Evolutionary conservation across 192 early-diverging fungal genomes (phyloP), one percentile per base, ranked within the genome.

Genomic region (Rhizophlyctis rosea): DNA sequence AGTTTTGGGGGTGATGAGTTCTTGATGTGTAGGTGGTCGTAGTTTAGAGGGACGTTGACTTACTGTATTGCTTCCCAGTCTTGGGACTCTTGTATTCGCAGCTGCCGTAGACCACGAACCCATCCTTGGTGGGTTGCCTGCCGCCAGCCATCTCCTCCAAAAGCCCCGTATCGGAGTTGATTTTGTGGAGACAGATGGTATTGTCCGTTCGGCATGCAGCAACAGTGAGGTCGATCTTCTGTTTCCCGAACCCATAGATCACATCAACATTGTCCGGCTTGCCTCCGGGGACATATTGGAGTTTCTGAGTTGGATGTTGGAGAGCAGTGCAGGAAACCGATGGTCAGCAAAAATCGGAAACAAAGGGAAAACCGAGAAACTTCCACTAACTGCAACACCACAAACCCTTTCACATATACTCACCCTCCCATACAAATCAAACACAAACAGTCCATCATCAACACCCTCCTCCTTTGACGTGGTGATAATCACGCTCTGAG

Each of bases 351-450:
- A 18, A 18, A 44, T n/a, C n/a, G n/a, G n/a, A n/a, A n/a, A n/a
- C n/a, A n/a, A n/a, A n/a, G n/a, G n/a, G n/a, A n/a, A n/a, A n/a
- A n/a, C n/a, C n/a, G n/a, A n/a, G n/a, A n/a, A n/a, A n/a, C n/a
- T n/a, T n/a, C n/a, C n/a, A n/a, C n/a, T n/a, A n/a, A n/a, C n/a
- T n/a, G n/a, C n/a, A n/a, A n/a, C n/a, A n/a, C n/a, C n/a, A n/a
- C n/a, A 44, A 18, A 18, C 18, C 9, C 18, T 7, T 13, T 44
- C 9, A 18, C 9, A 18, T 44, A 18, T 18, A 13, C 39, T 18
- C 47, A 63, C 61, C 61, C 57, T 55, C 11, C 63, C 63, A 13
- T 65, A 24, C 63, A 65, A 14, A 57, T 65, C 54, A 36, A 56
- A 65, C 14, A 65, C 63, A 65, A 39, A 23, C 31, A 65, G 47